Base-by-base conservation (phyloP, 2,329 filamentous ascomycete species). In the Diplodia sapinea region DNA sequence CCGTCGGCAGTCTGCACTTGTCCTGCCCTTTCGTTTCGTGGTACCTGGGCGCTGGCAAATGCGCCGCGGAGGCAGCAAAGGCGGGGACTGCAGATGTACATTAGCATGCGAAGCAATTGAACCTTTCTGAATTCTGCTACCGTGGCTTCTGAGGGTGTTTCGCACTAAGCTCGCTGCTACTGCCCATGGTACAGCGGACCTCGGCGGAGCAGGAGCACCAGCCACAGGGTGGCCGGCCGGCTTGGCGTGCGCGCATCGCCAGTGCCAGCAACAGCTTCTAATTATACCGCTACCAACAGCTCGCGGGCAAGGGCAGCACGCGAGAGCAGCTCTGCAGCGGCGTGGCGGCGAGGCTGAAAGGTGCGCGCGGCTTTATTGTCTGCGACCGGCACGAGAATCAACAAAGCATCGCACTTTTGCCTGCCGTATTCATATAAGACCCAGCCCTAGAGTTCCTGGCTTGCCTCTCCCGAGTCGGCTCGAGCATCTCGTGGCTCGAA, bases 71-170 rank as follows among this genome's bases (percentile, higher is more conserved):
- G 5, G 55, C 20, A n/a, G 12, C 40, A 20, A 29, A 20, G 9
- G 36, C 13, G 13, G 12, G 26, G 26, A 31, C 38, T 40, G 54
- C 43, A 51, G 29, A 43, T 66, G 64, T 66, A 66, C 40, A 66
- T 57, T 59, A 66, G 55, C 17, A 57, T 66, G 52, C 29, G 33
- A 56, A 57, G 36, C 63, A 65, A 63, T 63, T 63, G 59, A 63
- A 63, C 20, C 36, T 31, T 31, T 63, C 29, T 38, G 29, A 40
- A 62, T 29, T 13, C 31, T 49, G 57, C 59, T 51, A 63, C 43
- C 47, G 59, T 63, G 59, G 43, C 29, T 51, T 51, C 47, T 29
- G 59, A 26, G n/a, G 20, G n/a, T 38, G 20, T 56, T 33, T 31
- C 17, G 59, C 59, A 63, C 40, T 43, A 62, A 33, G 57, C 29